Base-by-base conservation (phyloP, 768 basidiomycete genomes). In the Podaxis sp. region DNA sequence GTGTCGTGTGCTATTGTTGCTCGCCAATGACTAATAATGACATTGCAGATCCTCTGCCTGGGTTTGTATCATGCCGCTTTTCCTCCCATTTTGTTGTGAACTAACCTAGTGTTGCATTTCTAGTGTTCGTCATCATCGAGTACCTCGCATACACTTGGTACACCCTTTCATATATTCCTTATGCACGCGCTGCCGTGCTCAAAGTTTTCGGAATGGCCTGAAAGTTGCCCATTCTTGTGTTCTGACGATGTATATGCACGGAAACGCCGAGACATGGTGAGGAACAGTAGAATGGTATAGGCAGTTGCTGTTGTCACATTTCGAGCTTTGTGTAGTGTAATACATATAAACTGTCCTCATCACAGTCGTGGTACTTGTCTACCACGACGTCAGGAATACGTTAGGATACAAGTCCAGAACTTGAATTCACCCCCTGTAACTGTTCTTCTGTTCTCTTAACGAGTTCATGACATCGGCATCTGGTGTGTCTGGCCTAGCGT, bases 61-160 rank as follows among this genome's bases (percentile, higher is more conserved):
- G 77, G 90, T 89, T 72, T 65, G 84, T 71, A 10, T 37, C 10
- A n/a, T 27, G 18, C 25, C 35, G 23, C 23, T n/a, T 27, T 35
- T 23, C 21, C 50, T 42, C 23, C 23, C 23, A 23, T 2, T 16
- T 16, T 37, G 11, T 7, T 61, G 37, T 54, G 58, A 10, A 54
- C 47, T 10, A 23, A 21, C 57, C 63, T 66, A n/a, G 54, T 51
- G 11, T 63, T 25, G 18, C 27, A 23, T 57, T 40, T 44, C 50
- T 74, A 92, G 91, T 94, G 61, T 92, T 97, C 71, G 95, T 97
- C 61, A 81, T 96, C 74, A 77, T 97, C 72, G 88, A 95, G 72
- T 96, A 91, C 73, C 79, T 96, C 60, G 95, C 94, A 5, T 96
- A 90, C 73, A 85, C 89, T 21, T 97, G 94, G 93, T 95, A 90